Base-by-base conservation (phyloP, 345 rosid genomes). In the Eucalyptus tenuipes region DNA sequence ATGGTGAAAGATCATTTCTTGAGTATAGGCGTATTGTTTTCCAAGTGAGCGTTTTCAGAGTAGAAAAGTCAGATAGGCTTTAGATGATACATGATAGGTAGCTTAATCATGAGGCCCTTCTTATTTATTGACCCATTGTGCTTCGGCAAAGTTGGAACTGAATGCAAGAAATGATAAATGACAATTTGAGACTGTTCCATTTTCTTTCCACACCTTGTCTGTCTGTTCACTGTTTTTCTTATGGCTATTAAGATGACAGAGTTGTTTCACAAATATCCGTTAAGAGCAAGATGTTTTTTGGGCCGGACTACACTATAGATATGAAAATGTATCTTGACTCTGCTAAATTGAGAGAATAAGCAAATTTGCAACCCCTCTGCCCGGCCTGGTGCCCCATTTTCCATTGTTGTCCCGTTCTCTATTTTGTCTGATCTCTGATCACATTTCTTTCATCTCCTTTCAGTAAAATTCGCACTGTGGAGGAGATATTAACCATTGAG, bases 401-500 rank as follows among this genome's bases (percentile, higher is more conserved):
- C 37, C 79, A 15, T 44, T 57, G 80, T 27, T 57, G 29, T 82
- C 49, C 45, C 3, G 13, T 42, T 44, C 71, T 87, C 64, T 61
- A 45, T 61, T 87, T 61, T 33, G 49, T 31, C 50, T 87, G 44
- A 53, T 22, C 18, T 25, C 18, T 25, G 53, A 81, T 88, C 42
- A 29, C 85, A 88, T 86, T 80, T 52, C 49, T 75, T 75, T 40
- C 84, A 20, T 75, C 47, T 75, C 89, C 53, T 87, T 94, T 95
- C 95, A 97, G 99, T 33, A 93, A 85, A 91, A 59, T 88, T 55
- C 93, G 91, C 88, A 88, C 90, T 12, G 88, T 95, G 71, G 98
- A 96, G 91, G 99, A 97, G 92, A 96, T 96, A 87, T 86, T 97
- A 92, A 93, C 96, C 29, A 95, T 97, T 86, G 99, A 97, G 87